Evolutionary conservation across 345 rosid species (phyloP).

Genomic region (Melaleuca alternifolia): DNA sequence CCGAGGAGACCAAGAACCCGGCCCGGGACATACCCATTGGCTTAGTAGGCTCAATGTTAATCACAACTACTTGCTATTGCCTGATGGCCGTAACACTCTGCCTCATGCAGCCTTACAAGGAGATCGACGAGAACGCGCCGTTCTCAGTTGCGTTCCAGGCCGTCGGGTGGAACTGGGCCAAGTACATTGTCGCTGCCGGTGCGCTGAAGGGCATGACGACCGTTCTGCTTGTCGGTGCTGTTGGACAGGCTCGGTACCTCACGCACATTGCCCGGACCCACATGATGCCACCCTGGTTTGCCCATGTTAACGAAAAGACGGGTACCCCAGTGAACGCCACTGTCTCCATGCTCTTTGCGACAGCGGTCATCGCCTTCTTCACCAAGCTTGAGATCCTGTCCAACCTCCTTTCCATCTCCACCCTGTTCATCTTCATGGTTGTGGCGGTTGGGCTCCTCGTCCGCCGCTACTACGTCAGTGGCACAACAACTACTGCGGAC

Average conservation of each 20-base stretch:
- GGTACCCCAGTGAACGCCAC: slow-evolving; percentile 80
- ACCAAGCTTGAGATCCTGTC: slow-evolving; percentile 49
- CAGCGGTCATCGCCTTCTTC: slow-evolving; percentile 61
- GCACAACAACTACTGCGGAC: slow-evolving; percentile 24
- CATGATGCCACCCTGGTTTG: slow-evolving; percentile 88
- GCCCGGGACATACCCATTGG: slow-evolving; percentile 79
- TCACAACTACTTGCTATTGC: slow-evolving; percentile 47
- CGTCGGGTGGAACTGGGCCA: slow-evolving; percentile 73
- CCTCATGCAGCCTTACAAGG: slow-evolving; percentile 43
- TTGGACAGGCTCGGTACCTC: slow-evolving; percentile 77
- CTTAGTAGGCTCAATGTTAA: slow-evolving; percentile 62
- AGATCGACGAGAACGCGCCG: slow-evolving; percentile 49
- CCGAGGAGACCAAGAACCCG: slow-evolving; percentile 83
- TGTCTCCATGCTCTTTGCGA: slow-evolving; percentile 41
- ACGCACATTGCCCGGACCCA: slow-evolving; percentile 89
- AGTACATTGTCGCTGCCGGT: slow-evolving; percentile 66
- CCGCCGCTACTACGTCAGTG: slow-evolving; percentile 64
- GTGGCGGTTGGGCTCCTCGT: slow-evolving; percentile 70
- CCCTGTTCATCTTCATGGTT: slow-evolving; percentile 72
- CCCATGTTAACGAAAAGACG: slow-evolving; percentile 44
- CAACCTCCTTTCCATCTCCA: slow-evolving; percentile 58
- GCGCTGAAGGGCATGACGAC: slow-evolving; percentile 88
- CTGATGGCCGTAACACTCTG: slow-evolving; percentile 42
- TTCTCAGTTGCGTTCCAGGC: slow-evolving; percentile 64
- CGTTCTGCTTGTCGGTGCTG: slow-evolving; percentile 53